These are phyloP conservation scores for Phytophthora syringae DNA, from an alignment of 352 stramenopile genomes.

Conservation along the genomic window DNA sequence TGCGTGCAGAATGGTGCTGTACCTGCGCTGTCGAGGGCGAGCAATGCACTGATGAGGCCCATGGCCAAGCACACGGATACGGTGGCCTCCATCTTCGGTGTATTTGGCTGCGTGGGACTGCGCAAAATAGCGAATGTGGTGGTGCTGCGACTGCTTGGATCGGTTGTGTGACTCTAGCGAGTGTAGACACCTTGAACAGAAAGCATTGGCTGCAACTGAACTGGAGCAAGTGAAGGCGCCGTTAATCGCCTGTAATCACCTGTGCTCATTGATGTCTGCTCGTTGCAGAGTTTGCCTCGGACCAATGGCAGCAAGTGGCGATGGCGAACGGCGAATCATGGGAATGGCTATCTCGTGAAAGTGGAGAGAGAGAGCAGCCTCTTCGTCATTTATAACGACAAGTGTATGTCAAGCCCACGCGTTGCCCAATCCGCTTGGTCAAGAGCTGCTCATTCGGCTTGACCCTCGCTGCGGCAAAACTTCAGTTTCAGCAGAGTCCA, in stretches of 20 bases:
- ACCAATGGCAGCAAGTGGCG: slow-evolving; percentile 18
- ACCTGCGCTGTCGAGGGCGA: slow-evolving; percentile 52
- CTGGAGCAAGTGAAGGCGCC: slow-evolving; percentile 1
- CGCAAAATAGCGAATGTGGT: slow-evolving; percentile 9
- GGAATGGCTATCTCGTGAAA: too few species aligned
- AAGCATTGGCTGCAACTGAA: neutral
- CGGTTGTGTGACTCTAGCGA: neutral
- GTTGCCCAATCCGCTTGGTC: too few species aligned
- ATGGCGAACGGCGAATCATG: too few species aligned
- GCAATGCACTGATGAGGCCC: slow-evolving; percentile 42
- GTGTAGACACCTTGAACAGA: neutral
- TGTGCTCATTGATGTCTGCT: too few species aligned
- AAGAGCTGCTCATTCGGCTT: too few species aligned
- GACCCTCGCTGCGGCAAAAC: too few species aligned
- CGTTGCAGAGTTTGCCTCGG: too few species aligned
- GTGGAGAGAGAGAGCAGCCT: too few species aligned
- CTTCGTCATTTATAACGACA: too few species aligned
- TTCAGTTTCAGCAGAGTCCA: too few species aligned
- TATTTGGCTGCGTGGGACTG: neutral
- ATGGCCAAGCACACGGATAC: slow-evolving; percentile 54
- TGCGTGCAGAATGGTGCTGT: neutral
- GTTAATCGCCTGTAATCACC: slow-evolving; percentile 4
- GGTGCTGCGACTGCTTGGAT: neutral
- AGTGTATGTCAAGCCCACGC: too few species aligned
- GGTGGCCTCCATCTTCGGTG: slow-evolving; percentile 59